phyloP scores from a whole-genome alignment of 73 alveolate genomes.

The Stentor roeselii region DNA sequence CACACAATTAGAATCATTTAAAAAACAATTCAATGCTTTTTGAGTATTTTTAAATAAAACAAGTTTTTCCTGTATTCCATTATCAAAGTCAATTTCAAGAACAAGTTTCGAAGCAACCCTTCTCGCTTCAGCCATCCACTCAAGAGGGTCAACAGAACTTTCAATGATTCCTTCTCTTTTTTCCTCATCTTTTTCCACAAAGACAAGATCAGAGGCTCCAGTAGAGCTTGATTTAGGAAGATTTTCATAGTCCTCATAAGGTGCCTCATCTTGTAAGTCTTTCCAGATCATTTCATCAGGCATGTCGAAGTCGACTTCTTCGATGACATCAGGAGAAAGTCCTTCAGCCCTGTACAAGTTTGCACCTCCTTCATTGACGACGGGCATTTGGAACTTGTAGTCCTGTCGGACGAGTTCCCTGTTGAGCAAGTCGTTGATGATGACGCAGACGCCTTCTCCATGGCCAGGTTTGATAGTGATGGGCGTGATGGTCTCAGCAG shows the following conservation, averaged over 20 bases:
- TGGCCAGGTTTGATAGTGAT: constrained; percentile 45
- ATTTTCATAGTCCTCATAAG: not conserved
- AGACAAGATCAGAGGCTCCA: constrained; percentile 23
- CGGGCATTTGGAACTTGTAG: constrained; percentile 66
- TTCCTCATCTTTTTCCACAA: constrained; percentile 29
- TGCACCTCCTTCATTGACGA: not conserved
- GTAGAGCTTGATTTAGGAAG: not conserved
- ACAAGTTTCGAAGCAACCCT: constrained; percentile 27
- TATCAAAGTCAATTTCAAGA: not conserved
- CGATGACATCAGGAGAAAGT: not conserved
- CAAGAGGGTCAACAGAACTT: constrained; percentile 36
- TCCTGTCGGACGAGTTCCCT: constrained; percentile 81
- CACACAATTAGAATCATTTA: not conserved
- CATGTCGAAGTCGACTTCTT: not conserved
- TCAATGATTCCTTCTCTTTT: constrained; percentile 25
- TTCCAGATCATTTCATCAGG: not conserved
- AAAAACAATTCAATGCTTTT: not conserved
- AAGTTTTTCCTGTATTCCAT: not conserved
- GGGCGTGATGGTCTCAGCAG: constrained; percentile 7
- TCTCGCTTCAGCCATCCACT: constrained; percentile 28
- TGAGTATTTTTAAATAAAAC: constrained; percentile 13
- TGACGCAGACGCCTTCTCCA: constrained; percentile 81
- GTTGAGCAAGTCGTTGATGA: constrained; percentile 77
- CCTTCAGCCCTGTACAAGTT: not conserved
- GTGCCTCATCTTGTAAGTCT: not conserved